A percentile compares a stretch with the other conserved stretches of the same genome.
Evolutionary conservation across 169 alveolate species (phyloP).

Genomic region (Eimeria praecox): DNA sequence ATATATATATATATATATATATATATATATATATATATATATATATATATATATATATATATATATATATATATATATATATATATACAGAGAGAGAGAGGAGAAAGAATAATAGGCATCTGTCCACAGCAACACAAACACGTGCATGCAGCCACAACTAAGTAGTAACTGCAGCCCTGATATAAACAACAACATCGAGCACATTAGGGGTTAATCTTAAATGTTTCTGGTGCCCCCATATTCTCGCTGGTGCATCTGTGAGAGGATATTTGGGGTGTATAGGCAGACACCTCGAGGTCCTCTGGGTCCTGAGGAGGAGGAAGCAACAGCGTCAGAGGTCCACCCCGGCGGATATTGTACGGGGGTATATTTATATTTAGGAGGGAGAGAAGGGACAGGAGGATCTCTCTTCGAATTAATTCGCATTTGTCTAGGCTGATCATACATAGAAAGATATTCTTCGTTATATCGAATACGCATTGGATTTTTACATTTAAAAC

Average conservation of each 20-base stretch:
- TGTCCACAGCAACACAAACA: background rate
- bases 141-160: no score
- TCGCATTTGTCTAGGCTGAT: conserved; percentile 62
- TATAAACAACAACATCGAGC: no score
- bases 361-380: background rate
- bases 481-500: conserved; percentile 32
- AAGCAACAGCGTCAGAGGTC: background rate
- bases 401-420: background rate
- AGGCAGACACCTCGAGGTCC: background rate
- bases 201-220: no score
- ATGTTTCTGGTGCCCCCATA: no score
- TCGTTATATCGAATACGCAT: conserved; percentile 25
- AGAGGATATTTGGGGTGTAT: background rate
- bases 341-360: conserved; percentile 7
- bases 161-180: no score
- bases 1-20: no score
- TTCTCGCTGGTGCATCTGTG: no score
- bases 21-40: no score
- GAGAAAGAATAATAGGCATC: no score
- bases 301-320: background rate
- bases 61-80: no score
- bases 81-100: no score
- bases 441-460: conserved; percentile 30
- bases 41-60: no score
- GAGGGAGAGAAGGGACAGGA: background rate